Evolutionary conservation across 345 rosid species (phyloP).

Genomic region (Corchorus olitorius): DNA sequence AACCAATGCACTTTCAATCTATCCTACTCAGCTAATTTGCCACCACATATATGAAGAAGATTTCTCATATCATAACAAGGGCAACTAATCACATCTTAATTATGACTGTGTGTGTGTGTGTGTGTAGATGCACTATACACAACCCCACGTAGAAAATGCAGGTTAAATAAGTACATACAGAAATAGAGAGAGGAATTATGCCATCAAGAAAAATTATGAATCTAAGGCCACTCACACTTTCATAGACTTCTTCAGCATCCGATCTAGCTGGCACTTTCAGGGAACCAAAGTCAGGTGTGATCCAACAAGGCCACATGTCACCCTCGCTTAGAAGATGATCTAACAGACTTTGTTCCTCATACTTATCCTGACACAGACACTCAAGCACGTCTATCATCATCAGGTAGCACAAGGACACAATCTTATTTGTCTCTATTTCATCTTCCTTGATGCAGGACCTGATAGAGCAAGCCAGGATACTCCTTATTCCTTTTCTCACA

Average conservation of each 20-base stretch:
- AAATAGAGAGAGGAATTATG: neutral
- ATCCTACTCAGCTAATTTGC: neutral
- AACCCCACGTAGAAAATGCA: no score
- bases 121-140: neutral
- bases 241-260: constrained; percentile 16
- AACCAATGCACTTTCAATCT: neutral
- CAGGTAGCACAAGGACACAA: constrained; percentile 57
- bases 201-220: neutral
- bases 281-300: constrained; percentile 46
- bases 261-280: constrained; percentile 21
- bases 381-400: constrained; percentile 69
- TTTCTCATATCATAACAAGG: neutral
- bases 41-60: neutral
- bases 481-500: constrained; percentile 49
- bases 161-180: neutral
- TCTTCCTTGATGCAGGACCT: constrained; percentile 60
- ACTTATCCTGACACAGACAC: constrained; percentile 52
- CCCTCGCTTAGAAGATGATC: constrained; percentile 65
- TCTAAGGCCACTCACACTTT: constrained; percentile 41
- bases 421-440: constrained; percentile 39
- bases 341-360: constrained; percentile 61
- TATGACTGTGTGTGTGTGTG: neutral
- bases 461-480: constrained; percentile 51
- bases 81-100: constrained; percentile 8
- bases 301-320: constrained; percentile 84